phyloP scores from a whole-genome alignment of 805 yeast species.

The Huiozyma naganishii region DNA sequence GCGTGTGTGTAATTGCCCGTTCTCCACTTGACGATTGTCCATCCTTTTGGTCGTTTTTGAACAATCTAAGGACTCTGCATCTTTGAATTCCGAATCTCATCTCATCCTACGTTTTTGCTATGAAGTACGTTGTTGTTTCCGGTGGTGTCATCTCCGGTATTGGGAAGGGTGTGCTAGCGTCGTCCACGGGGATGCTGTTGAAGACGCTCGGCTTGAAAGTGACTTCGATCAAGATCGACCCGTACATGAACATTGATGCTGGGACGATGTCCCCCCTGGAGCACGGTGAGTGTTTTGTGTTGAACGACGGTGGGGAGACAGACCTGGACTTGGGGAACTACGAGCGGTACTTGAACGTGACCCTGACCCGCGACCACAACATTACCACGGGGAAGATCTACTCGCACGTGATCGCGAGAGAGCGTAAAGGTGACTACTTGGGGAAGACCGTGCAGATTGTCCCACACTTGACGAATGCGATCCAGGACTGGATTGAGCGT shows the following conservation, averaged over 20 bases:
- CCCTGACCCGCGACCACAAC: slow-evolving; percentile 88
- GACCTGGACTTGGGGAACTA: slow-evolving; percentile 97
- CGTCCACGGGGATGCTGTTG: slow-evolving; percentile 89
- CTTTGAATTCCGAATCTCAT: too few relatives aligned
- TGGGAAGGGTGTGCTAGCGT: slow-evolving; percentile 97
- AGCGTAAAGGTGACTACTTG: slow-evolving; percentile 92
- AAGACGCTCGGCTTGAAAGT: slow-evolving; percentile 92
- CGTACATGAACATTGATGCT: slow-evolving; percentile 98
- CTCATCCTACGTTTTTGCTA: slow-evolving; percentile 17
- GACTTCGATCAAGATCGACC: slow-evolving; percentile 96
- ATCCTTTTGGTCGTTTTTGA: too few relatives aligned
- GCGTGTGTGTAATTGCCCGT: too few relatives aligned
- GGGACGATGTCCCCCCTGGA: slow-evolving; percentile 99
- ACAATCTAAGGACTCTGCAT: too few relatives aligned
- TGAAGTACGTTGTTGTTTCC: slow-evolving; percentile 98
- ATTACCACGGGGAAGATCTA: slow-evolving; percentile 97
- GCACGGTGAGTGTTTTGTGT: slow-evolving; percentile 97
- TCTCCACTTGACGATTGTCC: too few relatives aligned
- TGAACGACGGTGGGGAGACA: slow-evolving; percentile 98
- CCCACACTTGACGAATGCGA: slow-evolving; percentile 94
- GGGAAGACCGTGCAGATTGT: slow-evolving; percentile 99
- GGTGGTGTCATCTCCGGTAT: slow-evolving; percentile 99
- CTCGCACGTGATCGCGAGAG: slow-evolving; percentile 85
- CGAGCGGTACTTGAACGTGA: slow-evolving; percentile 90
- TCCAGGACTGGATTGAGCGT: slow-evolving; percentile 96